Base-by-base conservation (phyloP, 164 flowering plant species). In the Magnolia officinalis region DNA sequence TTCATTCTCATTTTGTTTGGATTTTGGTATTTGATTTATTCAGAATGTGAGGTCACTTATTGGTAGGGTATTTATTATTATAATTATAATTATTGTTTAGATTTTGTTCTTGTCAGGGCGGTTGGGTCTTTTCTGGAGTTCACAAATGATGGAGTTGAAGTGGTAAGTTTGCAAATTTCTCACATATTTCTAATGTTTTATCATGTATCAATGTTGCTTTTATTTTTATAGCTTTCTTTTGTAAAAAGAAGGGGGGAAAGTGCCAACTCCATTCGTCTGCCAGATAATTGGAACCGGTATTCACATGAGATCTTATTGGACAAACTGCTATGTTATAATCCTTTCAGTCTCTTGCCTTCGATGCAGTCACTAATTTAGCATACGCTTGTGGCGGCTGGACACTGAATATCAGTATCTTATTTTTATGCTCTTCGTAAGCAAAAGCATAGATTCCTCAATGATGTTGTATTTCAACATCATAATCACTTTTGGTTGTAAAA, bases 61-160 rank as follows among this genome's bases (percentile, higher is more conserved):
- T 26, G 37, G 11, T 20, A 11, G 18, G 63, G 18, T 45, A 19
- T 18, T 63, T 64, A 63, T 50, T 14, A 4, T 20, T 23, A 18
- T 66, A 10, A 23, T 49, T 4, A 3, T 59, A 21, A 23, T 63
- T 18, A 5, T 14, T 23, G 1, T 72, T 45, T 49, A n/a, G 21
- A 21, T 72, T 55, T 72, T 58, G 23, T 75, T 79, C 69, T 13
- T 81, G 20, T 59, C 86, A 95, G 99, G 92, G 99, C 99, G 52
- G 94, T 95, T 65, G 99, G 99, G 13, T 92, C 99, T 75, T 95
- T 92, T 80, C 82, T 95, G 20, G 98, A 95, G 85, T 95, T 91
- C 84, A 90, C 90, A 71, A 84, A 86, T 77, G 98, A 91, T 84
- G 95, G 87, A 59, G 82, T 74, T 74, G 98, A 93, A 84, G 96